phyloP scores from a whole-genome alignment of 2,329 filamentous ascomycete genomes.

The Fusarium pseudograminearum region DNA sequence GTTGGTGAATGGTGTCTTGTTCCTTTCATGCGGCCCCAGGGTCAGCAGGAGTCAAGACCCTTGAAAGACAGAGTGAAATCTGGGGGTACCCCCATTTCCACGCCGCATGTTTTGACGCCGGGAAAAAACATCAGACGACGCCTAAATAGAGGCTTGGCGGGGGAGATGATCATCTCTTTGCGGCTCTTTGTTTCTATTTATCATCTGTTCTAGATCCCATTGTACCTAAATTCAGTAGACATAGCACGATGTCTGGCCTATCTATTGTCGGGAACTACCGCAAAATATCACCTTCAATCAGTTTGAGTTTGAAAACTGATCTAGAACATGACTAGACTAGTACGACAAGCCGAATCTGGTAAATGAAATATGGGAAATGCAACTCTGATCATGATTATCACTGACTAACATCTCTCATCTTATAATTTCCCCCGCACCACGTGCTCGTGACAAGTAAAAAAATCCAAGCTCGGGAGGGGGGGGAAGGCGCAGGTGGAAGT shows the following conservation, averaged over 20 bases:
- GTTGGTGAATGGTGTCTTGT: conserved; percentile 4
- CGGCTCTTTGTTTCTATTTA: conserved; percentile 18
- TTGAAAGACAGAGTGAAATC: neutral
- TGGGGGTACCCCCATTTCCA: conserved; percentile 24
- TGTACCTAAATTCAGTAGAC: conserved; percentile 8
- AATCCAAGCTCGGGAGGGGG: conserved; percentile 11
- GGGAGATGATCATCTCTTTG: conserved; percentile 34
- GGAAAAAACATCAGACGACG: conserved; percentile 42
- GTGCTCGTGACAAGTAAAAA: conserved; percentile 39
- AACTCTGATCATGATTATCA: conserved; percentile 9
- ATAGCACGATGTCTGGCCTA: conserved; percentile 18
- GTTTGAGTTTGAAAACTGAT: neutral
- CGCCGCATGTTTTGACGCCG: conserved; percentile 20
- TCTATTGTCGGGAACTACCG: conserved; percentile 25
- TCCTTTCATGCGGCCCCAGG: conserved; percentile 11
- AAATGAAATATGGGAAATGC: neutral
- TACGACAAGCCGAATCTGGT: neutral
- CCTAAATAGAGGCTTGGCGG: conserved; percentile 34
- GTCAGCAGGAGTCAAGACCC: conserved; percentile 18
- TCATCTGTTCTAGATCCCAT: neutral
- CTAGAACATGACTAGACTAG: conserved; percentile 2
- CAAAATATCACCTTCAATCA: conserved; percentile 18
- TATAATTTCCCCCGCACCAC: conserved; percentile 36
- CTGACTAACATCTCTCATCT: conserved; percentile 1
- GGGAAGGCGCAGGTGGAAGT: neutral